A percentile compares a stretch with the other conserved stretches of the same genome.
phyloP scores from a whole-genome alignment of 208 protist species.

The Vickermania ingenoplastis region DNA sequence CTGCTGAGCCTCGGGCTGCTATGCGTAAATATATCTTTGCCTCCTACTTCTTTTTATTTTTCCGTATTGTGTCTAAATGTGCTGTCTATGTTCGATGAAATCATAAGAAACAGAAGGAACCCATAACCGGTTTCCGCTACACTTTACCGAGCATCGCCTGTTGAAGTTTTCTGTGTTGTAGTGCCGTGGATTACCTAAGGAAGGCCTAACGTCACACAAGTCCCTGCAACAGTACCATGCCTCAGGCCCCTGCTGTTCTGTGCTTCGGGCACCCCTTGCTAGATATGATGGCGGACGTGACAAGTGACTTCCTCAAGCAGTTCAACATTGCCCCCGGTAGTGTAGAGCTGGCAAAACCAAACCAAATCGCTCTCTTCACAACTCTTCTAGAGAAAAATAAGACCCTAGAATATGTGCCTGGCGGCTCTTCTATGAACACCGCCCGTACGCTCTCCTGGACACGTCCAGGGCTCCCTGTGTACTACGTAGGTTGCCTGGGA shows the following conservation, averaged over 20 bases:
- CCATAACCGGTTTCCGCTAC: too few relatives aligned
- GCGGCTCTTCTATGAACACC: slow-evolving; percentile 96
- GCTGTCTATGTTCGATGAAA: too few relatives aligned
- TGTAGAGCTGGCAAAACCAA: slow-evolving; percentile 87
- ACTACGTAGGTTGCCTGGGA: slow-evolving; percentile 89
- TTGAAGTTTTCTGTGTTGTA: too few relatives aligned
- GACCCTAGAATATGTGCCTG: slow-evolving; percentile 90
- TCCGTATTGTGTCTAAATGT: too few relatives aligned
- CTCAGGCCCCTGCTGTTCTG: slow-evolving; percentile 13
- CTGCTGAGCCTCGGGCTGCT: too few relatives aligned
- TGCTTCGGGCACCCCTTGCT: slow-evolving; percentile 93
- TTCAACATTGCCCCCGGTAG: slow-evolving; percentile 67
- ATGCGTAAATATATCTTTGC: too few relatives aligned
- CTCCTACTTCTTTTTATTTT: too few relatives aligned
- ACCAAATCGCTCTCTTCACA: slow-evolving; percentile 89
- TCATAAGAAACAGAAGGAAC: too few relatives aligned
- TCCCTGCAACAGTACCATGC: too few relatives aligned
- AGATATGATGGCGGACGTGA: slow-evolving; percentile 93
- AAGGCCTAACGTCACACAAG: too few relatives aligned
- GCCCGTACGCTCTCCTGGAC: slow-evolving; percentile 85
- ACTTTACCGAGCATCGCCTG: too few relatives aligned
- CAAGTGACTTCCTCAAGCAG: slow-evolving; percentile 65
- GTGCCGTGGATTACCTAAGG: too few relatives aligned
- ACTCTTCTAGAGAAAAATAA: slow-evolving; percentile 38
- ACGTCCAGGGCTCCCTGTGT: slow-evolving; percentile 18